These are phyloP conservation scores for Eimeria acervulina DNA, from an alignment of 169 alveolate genomes.

Conservation along the genomic window DNA sequence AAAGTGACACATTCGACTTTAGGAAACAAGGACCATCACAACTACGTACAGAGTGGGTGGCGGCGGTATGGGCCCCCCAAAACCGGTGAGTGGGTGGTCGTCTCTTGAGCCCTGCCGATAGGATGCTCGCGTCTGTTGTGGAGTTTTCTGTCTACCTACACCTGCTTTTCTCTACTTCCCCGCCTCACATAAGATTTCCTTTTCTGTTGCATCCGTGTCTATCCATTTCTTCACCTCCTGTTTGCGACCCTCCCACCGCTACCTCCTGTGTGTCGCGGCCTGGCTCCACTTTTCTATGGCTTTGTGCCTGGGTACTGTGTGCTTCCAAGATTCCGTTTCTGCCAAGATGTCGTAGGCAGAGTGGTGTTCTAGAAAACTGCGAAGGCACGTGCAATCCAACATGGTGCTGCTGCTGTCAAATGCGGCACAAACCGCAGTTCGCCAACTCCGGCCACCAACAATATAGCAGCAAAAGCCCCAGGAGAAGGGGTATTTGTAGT, in stretches of 20 bases:
- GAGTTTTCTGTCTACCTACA: background rate
- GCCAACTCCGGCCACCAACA: background rate
- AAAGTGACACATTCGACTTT: no score
- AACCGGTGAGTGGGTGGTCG: no score
- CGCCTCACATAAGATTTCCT: no score
- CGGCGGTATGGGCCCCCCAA: no score
- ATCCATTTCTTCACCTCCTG: background rate
- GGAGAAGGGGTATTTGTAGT: background rate
- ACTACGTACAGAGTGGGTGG: no score
- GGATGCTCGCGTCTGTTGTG: background rate
- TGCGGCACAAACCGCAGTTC: background rate
- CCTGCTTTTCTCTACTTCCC: background rate
- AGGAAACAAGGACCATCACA: no score
- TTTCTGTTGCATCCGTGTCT: background rate
- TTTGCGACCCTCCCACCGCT: background rate
- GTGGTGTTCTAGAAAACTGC: background rate
- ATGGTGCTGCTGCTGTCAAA: background rate
- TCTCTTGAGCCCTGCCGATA: background rate
- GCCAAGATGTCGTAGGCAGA: background rate
- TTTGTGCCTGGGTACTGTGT: background rate
- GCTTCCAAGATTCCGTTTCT: background rate
- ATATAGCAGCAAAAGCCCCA: background rate
- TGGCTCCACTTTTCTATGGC: no score
- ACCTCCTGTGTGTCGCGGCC: background rate
- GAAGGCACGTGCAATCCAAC: background rate